Base-by-base conservation (phyloP, 2,329 filamentous ascomycete species). In the Corniculantispora saksenae region DNA sequence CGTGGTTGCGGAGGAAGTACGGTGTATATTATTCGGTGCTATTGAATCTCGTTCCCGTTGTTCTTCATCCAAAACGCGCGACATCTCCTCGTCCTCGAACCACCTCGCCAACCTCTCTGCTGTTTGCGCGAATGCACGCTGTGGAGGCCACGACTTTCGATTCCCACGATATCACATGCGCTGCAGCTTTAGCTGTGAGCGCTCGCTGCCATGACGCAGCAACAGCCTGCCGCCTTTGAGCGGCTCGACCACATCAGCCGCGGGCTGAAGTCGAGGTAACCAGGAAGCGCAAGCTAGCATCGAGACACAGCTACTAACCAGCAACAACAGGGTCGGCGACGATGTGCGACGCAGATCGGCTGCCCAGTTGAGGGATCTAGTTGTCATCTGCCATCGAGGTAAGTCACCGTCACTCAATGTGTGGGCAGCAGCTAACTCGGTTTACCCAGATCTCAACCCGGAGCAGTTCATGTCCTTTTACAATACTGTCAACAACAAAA, bases 391-490 rank as follows among this genome's bases (percentile, higher is more conserved):
- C 68, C 83, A 87, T 68, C 80, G 85, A 81, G 85, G 85, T 86
- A 71, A 51, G 71, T 64, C 25, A 29, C 4, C 19, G 21, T n/a
- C 45, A 43, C 6, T 27, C 2, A 2, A 25, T 13, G n/a, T 38
- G 13, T 5, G 9, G 54, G 17, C 35, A 13, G n/a, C 23, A 40
- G 2, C 48, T 59, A 51, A 64, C 29, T 38, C 15, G 29, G 19
- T 35, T 27, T 19, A 27, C 55, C 5, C 21, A 87, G 95, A 98
- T 79, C 86, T 95, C 74, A 86, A 87, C 27, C 85, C 91, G 61
- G 93, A 95, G 74, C 89, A 90, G 68, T 98, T 98, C 78, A 78
- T 80, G 50, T 69, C 76, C 45, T 86, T 88, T 69, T 87, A 86
- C 75, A 83, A 82, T 67, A 76, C 78, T 27, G 83, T 88, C 61